Base-by-base conservation (phyloP, 2,329 filamentous ascomycete species). In the Colletotrichum neosansevieriae region DNA sequence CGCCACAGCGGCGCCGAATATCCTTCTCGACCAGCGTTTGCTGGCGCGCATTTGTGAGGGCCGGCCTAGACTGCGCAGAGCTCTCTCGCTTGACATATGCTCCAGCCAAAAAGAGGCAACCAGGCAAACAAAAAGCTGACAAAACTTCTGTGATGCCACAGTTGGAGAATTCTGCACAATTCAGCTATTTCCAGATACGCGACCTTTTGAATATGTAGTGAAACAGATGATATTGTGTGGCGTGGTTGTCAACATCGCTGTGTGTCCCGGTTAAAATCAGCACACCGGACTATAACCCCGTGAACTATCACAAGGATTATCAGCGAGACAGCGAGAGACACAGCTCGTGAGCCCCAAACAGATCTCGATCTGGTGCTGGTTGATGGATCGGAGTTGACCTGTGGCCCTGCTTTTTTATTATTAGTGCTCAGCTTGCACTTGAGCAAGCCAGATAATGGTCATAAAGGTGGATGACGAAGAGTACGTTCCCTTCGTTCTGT, bases 401-500 rank as follows among this genome's bases (percentile, higher is more conserved):
- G 21, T 36, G 54, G 34, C 40, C 58, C 45, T 58, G 53, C 60
- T 44, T 49, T 49, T 57, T 29, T 42, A n/a, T n/a, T n/a, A n/a
- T 38, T 29, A 7, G n/a, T n/a, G n/a, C 5, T 42, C 47, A 32
- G 19, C 59, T 63, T 24, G 36, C 38, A 44, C 36, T n/a, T 38
- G 15, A 15, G 19, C 11, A 63, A 65, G 45, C 56, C 24, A 15
- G 19, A 12, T n/a, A 49, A 44, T 49, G 38, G 29, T 11, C n/a
- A 38, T 15, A 54, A 34, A 19, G 19, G 49, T 19, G 49, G 24
- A 68, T 68, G 65, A 68, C 54, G 65, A 32, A 65, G 50, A 59
- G 54, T 40, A 54, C 65, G 61, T 68, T 68, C 65, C 61, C 32
- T 50, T 54, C 61, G 44, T 21, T 56, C 24, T 65, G 42, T 68